These are phyloP conservation scores for Fonsecaea erecta DNA, from an alignment of 2,329 filamentous ascomycete genomes.

Conservation along the genomic window DNA sequence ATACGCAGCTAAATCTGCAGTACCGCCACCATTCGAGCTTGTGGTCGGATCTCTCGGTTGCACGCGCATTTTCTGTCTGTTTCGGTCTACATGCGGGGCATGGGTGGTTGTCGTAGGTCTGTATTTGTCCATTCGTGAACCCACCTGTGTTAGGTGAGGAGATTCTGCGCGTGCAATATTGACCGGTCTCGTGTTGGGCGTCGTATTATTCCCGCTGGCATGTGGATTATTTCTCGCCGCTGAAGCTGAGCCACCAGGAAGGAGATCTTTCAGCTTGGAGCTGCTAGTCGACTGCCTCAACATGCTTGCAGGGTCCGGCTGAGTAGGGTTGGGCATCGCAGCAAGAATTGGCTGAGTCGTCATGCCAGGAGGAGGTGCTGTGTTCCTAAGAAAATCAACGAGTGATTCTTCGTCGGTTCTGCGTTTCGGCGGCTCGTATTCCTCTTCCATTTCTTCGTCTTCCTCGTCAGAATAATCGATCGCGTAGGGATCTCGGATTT, in stretches of 20 bases:
- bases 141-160: slow-evolving; percentile 36
- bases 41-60: slow-evolving; percentile 27
- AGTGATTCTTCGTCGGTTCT: slow-evolving; percentile 50
- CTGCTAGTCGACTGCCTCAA: slow-evolving; percentile 28
- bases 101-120: slow-evolving; percentile 44
- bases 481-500: slow-evolving; percentile 88
- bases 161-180: slow-evolving; percentile 34
- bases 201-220: slow-evolving; percentile 15
- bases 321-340: slow-evolving; percentile 18
- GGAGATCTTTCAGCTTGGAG: slow-evolving; percentile 33
- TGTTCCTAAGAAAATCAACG: slow-evolving; percentile 55
- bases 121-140: slow-evolving; percentile 42
- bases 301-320: slow-evolving; percentile 16
- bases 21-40: slow-evolving; percentile 47
- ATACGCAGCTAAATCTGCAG: slow-evolving; percentile 74
- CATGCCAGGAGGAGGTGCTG: slow-evolving; percentile 46
- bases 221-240: not conserved
- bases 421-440: slow-evolving; percentile 45
- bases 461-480: slow-evolving; percentile 77
- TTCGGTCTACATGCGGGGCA: slow-evolving; percentile 45
- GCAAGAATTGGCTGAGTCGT: slow-evolving; percentile 40
- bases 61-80: slow-evolving; percentile 36
- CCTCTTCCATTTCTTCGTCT: slow-evolving; percentile 62
- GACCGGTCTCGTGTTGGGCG: slow-evolving; percentile 11
- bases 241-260: slow-evolving; percentile 20